Evolutionary conservation across 805 yeast genomes (phyloP), one percentile per base, ranked within the genome.

Genomic region (Candida broadrunensis): DNA sequence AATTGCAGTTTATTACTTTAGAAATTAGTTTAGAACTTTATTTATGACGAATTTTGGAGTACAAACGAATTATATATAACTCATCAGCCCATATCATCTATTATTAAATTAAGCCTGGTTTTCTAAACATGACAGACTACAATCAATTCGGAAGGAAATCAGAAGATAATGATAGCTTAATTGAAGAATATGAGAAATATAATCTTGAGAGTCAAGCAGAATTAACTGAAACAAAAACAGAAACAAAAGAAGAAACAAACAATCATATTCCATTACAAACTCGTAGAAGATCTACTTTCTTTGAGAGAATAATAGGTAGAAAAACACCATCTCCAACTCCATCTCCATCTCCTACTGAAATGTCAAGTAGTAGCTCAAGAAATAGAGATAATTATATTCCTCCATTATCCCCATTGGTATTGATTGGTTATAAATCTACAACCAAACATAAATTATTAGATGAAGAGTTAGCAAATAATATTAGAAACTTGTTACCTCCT

Each of bases 401-500:
- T 2, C 82, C 83, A 3, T 60, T 84, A 35, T 72, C 83, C 2
- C 80, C 83, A 0, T 55, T 88, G 9, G 58, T 51, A 15, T 65
- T 90, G 14, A 43, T 41, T 1, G 97, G 97, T 1, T 87, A 86
- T 56, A 64, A 68, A 20, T 51, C 67, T 0, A 56, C 70, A 2
- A 86, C 95, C 0, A 75, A 70, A 43, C 79, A 78, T 45, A 69
- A 73, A 47, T 63, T 91, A 7, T 54, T 91, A 41, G 67, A 71
- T n/a, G 53, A 54, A 5, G 85, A 78, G 37, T 64, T 91, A 52
- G 93, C 93, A 1, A 85, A 77, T 43, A 88, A 88, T 40, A 73
- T 91, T 26, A 71, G 96, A 34, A 67, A 70, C 20, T 72, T 88
- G 39, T 58, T 93, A 44, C 96, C 97, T 0, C 74, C 87, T 4